Percentiles rank a stretch among this genome's conserved stretches.
Conservation (phyloP, 768 basidiomycete genomes). For the Boletus tylopilopsis region DNA sequence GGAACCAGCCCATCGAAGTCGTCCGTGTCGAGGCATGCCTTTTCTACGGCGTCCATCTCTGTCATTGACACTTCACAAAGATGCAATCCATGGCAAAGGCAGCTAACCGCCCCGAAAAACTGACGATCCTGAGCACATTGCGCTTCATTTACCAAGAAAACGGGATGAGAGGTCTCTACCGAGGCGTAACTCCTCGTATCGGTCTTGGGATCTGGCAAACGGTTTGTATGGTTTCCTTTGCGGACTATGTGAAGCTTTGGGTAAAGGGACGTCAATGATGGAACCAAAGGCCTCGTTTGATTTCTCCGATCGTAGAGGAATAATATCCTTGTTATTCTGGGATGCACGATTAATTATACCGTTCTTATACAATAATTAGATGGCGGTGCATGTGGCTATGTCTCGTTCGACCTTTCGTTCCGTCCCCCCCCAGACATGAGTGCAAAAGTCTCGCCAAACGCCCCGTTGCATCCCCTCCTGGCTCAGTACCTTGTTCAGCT, state of each 20-base stretch:
- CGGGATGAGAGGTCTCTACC: constrained; percentile 93
- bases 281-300: constrained; percentile 1
- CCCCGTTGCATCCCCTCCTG: constrained; percentile 45
- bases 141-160: constrained; percentile 96
- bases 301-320: constrained; percentile 19
- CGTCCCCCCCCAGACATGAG: constrained; percentile 41
- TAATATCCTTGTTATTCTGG: constrained; percentile 18
- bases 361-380: not conserved
- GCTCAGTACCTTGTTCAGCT: constrained; percentile 71
- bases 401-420: too few species aligned
- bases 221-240: constrained; percentile 98
- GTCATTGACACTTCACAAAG: constrained; percentile 38
- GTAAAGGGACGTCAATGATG: constrained; percentile 42
- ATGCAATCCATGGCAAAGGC: constrained; percentile 99
- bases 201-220: constrained; percentile 97
- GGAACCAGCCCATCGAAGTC: constrained; percentile 99
- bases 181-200: constrained; percentile 96
- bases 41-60: not conserved
- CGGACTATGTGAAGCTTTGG: constrained; percentile 92
- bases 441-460: constrained; percentile 15
- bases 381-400: too few species aligned
- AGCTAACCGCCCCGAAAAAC: constrained; percentile 82
- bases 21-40: constrained; percentile 83
- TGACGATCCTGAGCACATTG: constrained; percentile 89
- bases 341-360: constrained; percentile 16